A percentile compares a stretch with the other conserved stretches of the same genome.
Evolutionary conservation across 768 basidiomycete genomes (phyloP).

Genomic region (Tylopilus rubrobrunneus): DNA sequence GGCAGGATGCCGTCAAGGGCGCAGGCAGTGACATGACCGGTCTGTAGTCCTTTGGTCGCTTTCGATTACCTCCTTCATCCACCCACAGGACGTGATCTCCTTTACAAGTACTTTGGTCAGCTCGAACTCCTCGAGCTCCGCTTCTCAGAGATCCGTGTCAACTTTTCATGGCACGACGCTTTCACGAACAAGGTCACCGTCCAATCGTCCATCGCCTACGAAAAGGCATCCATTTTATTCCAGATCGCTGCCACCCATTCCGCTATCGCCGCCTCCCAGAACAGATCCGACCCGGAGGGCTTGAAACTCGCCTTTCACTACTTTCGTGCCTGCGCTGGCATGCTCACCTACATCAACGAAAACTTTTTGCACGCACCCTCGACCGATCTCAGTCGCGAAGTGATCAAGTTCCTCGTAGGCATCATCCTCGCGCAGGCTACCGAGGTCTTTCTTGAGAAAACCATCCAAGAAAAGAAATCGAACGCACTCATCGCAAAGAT

Average conservation of each 20-base stretch:
- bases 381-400: conserved; percentile 89
- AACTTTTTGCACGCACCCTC: conserved; percentile 98
- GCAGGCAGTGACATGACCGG: conserved; percentile 96
- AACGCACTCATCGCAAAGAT: conserved; percentile 77
- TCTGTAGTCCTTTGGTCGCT: conserved; percentile 31
- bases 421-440: conserved; percentile 91
- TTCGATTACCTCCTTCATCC: not conserved
- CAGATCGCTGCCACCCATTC: conserved; percentile 95
- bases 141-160: conserved; percentile 94
- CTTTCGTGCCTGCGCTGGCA: conserved; percentile 85
- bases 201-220: conserved; percentile 95
- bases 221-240: conserved; percentile 97
- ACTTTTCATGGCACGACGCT: conserved; percentile 96
- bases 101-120: conserved; percentile 99
- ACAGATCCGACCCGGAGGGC: conserved; percentile 85
- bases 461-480: conserved; percentile 87
- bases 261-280: conserved; percentile 81
- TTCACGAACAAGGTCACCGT: conserved; percentile 92
- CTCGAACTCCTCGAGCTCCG: conserved; percentile 95
- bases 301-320: conserved; percentile 92
- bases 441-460: conserved; percentile 95
- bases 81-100: conserved; percentile 72
- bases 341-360: conserved; percentile 99
- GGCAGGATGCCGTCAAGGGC: conserved; percentile 94
- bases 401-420: conserved; percentile 89